Percentiles rank a stretch among this genome's conserved stretches.
These are phyloP conservation scores for Umbelopsis isabellina DNA, from an alignment of 192 early-diverging fungal genomes.

Conservation along the genomic window DNA sequence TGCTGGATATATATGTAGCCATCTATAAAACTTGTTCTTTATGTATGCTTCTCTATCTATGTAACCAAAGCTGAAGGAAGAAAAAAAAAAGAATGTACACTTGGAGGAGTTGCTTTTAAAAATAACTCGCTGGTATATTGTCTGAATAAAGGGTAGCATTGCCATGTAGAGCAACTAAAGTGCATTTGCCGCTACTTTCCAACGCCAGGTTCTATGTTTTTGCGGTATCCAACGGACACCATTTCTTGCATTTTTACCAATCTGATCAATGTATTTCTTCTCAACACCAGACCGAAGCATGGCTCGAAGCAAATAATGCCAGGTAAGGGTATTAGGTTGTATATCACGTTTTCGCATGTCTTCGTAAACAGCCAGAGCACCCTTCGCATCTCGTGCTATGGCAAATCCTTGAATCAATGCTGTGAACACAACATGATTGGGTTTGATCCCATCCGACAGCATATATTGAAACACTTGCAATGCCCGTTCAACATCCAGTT, in stretches of 20 bases:
- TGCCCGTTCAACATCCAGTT: conserved; percentile 23
- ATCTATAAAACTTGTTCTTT: neutral
- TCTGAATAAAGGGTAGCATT: neutral
- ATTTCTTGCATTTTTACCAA: conserved; percentile 18
- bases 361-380: conserved; percentile 24
- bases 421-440: conserved; percentile 26
- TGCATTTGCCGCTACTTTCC: neutral
- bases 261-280: conserved; percentile 31
- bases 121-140: neutral
- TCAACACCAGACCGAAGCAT: conserved; percentile 29
- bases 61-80: neutral
- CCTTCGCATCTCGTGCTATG: conserved; percentile 26
- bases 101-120: neutral
- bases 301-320: conserved; percentile 37
- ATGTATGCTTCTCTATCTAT: conserved; percentile 2
- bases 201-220: conserved; percentile 3
- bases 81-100: conserved; percentile 19
- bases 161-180: neutral
- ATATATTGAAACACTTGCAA: conserved; percentile 32
- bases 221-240: conserved; percentile 2
- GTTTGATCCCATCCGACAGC: conserved; percentile 21
- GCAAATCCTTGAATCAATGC: conserved; percentile 40
- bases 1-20: neutral
- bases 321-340: conserved; percentile 26
- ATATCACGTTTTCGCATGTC: conserved; percentile 28